Evolutionary conservation across 1,139 yeast genomes (phyloP), one percentile per base, ranked within the genome.

Genomic region (Zygosaccharomyces sapae): DNA sequence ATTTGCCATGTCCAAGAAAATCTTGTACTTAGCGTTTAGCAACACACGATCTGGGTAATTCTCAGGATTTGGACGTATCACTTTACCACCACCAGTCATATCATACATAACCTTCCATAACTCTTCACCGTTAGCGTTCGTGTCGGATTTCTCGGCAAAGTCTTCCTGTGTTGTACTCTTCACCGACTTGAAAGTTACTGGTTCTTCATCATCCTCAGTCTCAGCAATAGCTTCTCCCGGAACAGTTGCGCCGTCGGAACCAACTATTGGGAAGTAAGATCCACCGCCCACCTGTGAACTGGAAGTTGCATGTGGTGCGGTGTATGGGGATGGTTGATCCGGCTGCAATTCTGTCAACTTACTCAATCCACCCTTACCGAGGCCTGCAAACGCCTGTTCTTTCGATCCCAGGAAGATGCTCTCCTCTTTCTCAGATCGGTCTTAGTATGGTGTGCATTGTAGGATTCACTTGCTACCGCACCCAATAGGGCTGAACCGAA

Each of bases 401-500:
- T 45, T 38, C n/a, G 41, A 36, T 5, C 48, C 43, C 25, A 55
- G 43, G 57, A 55, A 9, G 57, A 54, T 36, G 52, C 49, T 33
- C 55, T 49, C 38, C 55, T 44, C 20, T 38, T 43, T 5, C 50
- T 42, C 4, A 48, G 38, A 22, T 33, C 47, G 2, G 47, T 36
- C 29, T 46, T 27, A 2, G 40, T 31, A 13, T 48, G 44, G 25
- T 49, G 48, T 13, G 48, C 22, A 33, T 53, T 51, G 40, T 47
- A 56, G 29, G 54, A 51, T 35, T 56, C 57, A 38, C 58, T 53
- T 5, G 98, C 97, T 54, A 83, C 89, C 2, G 97, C 97, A 33
- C 97, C 98, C 52, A 92, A 75, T 66, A 92, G 73, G 0, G 98
- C 97, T 4, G 96, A 77, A 25, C 98, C 98, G 62, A 90, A 85